Percentiles rank a stretch among this genome's conserved stretches.
Evolutionary conservation across 306 rosid genomes (phyloP).

Genomic region (Senna tora): DNA sequence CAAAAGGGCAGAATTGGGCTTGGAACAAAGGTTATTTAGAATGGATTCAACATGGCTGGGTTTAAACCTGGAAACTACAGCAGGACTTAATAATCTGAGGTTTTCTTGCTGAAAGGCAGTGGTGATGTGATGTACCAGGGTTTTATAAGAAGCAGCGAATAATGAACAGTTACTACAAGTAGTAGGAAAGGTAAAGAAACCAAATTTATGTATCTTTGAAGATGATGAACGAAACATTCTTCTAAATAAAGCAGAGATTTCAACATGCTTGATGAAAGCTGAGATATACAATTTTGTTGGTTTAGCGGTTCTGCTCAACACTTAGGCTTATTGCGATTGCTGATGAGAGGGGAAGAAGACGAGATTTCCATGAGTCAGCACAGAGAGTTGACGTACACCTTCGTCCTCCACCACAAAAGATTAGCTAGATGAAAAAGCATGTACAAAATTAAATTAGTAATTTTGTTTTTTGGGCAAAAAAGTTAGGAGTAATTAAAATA

Average conservation of each 20-base stretch:
- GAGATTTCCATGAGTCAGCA: neutral
- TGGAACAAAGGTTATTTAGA: conserved; percentile 26
- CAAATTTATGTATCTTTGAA: neutral
- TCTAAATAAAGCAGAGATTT: neutral
- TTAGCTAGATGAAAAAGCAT: too few species aligned
- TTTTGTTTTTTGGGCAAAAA: too few species aligned
- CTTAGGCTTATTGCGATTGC: neutral
- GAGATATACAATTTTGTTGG: neutral
- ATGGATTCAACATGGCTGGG: conserved; percentile 36
- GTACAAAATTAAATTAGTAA: too few species aligned
- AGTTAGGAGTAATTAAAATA: too few species aligned
- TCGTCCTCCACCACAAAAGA: neutral
- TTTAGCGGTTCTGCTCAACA: too few species aligned
- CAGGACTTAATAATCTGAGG: conserved; percentile 24
- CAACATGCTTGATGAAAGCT: conserved; percentile 5
- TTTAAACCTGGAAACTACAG: neutral
- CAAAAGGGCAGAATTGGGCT: conserved; percentile 31
- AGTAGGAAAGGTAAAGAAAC: neutral
- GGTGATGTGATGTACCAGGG: conserved; percentile 13
- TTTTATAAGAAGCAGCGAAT: conserved; percentile 11
- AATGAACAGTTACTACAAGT: neutral
- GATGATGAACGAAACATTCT: conserved; percentile 1
- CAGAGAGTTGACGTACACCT: neutral
- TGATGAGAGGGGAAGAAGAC: neutral
- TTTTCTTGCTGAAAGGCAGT: conserved; percentile 12